Evolutionary conservation across 2,329 filamentous ascomycete species (phyloP).

Genomic region (Thermoascus crustaceus): DNA sequence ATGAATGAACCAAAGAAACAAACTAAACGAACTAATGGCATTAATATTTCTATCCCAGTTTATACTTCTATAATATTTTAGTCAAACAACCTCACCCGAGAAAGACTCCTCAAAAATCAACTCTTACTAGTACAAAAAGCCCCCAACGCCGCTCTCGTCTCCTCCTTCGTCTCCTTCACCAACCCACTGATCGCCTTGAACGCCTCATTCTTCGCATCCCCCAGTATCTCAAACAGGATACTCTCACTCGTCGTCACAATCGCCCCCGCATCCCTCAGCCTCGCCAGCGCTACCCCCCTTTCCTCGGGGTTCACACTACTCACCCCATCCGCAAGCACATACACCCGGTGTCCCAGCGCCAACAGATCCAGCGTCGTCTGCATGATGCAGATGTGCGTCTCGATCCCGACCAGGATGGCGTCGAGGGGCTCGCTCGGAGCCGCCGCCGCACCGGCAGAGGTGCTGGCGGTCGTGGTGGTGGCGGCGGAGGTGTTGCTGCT

Average conservation of each 20-base stretch:
- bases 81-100: too few species aligned
- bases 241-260: slow-evolving; percentile 81
- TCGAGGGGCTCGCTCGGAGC: too few species aligned
- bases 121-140: slow-evolving; percentile 59
- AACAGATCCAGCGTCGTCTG: slow-evolving; percentile 83
- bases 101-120: slow-evolving; percentile 18
- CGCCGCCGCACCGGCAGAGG: too few species aligned
- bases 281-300: slow-evolving; percentile 65
- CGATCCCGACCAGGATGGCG: slow-evolving; percentile 80
- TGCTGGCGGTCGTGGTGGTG: slow-evolving; percentile 8
- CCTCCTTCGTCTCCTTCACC: slow-evolving; percentile 66
- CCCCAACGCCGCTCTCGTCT: slow-evolving; percentile 62
- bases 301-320: slow-evolving; percentile 80
- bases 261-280: slow-evolving; percentile 68
- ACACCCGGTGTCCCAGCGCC: slow-evolving; percentile 67
- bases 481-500: not conserved
- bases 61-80: too few species aligned
- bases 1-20: too few species aligned
- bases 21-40: too few species aligned
- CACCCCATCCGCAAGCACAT: slow-evolving; percentile 81
- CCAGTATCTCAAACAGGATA: slow-evolving; percentile 80
- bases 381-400: slow-evolving; percentile 88
- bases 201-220: slow-evolving; percentile 62
- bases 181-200: slow-evolving; percentile 67
- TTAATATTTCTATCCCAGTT: too few species aligned